Evolutionary conservation across 106 monocot genomes (phyloP).

Genomic region (Apostasia ramifera): DNA sequence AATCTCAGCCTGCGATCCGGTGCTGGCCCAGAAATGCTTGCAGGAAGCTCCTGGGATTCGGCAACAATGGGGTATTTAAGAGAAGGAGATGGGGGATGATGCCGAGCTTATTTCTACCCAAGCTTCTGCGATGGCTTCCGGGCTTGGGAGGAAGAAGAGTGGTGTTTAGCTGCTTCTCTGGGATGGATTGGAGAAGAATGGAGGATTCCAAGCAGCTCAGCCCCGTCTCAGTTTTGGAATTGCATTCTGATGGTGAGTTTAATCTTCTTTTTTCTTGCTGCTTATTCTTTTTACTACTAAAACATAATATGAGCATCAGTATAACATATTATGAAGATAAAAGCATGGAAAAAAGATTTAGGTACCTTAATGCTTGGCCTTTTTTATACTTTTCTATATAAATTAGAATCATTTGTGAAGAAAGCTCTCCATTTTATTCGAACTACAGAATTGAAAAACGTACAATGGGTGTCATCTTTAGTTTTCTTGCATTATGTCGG

Average conservation of each 20-base stretch:
- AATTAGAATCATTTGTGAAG: no score
- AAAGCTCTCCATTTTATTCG: no score
- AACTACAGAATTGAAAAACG: no score
- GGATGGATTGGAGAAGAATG: background rate
- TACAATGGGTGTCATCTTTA: no score
- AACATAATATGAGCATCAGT: no score
- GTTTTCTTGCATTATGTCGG: no score
- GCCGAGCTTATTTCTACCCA: background rate
- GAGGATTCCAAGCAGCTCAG: background rate
- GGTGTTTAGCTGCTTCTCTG: background rate
- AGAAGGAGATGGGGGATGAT: background rate
- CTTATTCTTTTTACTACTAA: background rate
- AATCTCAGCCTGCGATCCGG: background rate
- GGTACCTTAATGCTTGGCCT: no score
- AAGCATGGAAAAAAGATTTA: no score
- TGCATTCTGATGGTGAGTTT: background rate
- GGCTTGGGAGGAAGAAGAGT: background rate
- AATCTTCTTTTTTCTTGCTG: background rate
- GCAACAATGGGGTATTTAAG: background rate
- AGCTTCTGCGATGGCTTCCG: background rate
- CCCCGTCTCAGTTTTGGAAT: background rate
- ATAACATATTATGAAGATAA: no score
- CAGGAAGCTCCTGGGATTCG: background rate
- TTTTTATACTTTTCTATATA: no score
- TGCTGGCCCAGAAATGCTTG: slow-evolving; percentile 1